Evolutionary conservation across 75 land plant species (phyloP).

Genomic region (Cunninghamia lanceolata): DNA sequence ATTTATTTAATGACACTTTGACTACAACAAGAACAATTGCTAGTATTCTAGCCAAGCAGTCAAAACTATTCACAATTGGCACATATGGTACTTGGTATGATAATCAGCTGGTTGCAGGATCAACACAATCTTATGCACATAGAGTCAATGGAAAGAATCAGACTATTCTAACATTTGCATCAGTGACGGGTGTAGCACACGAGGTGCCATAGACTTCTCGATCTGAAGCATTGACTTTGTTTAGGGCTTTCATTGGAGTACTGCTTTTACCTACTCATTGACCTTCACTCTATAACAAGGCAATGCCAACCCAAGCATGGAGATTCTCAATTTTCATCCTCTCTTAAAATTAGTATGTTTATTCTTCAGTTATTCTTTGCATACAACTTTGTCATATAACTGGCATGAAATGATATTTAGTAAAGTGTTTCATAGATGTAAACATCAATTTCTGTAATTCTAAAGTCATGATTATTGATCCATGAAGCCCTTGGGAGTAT

Average conservation of each 20-base stretch:
- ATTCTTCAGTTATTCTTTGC: too few species aligned
- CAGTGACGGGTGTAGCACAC: conserved; percentile 23
- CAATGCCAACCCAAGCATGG: too few species aligned
- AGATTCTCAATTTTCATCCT: too few species aligned
- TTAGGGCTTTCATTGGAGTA: conserved; percentile 16
- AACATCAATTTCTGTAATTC: too few species aligned
- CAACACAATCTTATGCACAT: conserved; percentile 17
- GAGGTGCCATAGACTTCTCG: conserved; percentile 25
- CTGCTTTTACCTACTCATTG: background rate
- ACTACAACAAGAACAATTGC: conserved; percentile 16
- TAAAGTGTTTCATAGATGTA: too few species aligned
- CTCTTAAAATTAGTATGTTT: too few species aligned
- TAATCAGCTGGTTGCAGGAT: conserved; percentile 31
- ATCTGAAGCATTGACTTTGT: conserved; percentile 20
- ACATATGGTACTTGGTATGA: conserved; percentile 18
- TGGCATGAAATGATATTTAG: too few species aligned
- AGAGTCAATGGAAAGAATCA: conserved; percentile 5
- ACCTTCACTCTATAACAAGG: too few species aligned
- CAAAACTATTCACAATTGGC: conserved; percentile 1
- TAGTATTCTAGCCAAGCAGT: conserved; percentile 7
- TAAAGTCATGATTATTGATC: too few species aligned
- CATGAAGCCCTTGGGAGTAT: too few species aligned
- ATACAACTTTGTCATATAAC: too few species aligned
- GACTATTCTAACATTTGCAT: conserved; percentile 21
- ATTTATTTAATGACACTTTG: background rate